These are phyloP conservation scores for Fusarium armeniacum DNA, from an alignment of 2,329 filamentous ascomycete species.

Conservation along the genomic window DNA sequence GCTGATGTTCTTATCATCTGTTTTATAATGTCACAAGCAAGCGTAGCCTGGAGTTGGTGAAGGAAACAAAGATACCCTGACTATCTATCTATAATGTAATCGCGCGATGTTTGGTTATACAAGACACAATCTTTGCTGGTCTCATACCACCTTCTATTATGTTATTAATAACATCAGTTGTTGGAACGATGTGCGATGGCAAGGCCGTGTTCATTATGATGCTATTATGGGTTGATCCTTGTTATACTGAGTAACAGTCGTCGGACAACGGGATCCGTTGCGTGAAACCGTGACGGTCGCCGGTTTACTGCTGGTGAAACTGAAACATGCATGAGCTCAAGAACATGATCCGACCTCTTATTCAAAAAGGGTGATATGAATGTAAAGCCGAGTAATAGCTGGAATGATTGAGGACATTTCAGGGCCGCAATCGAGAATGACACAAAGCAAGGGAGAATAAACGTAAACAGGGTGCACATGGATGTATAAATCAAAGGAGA, in stretches of 20 bases:
- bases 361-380: background rate
- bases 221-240: background rate
- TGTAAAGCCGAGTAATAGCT: background rate
- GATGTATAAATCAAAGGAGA: background rate
- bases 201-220: background rate
- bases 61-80: constrained; percentile 20
- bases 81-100: constrained; percentile 10
- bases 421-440: background rate
- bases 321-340: background rate
- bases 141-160: background rate
- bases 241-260: background rate
- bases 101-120: constrained; percentile 2
- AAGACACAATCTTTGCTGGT: background rate
- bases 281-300: background rate
- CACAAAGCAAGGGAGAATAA: background rate
- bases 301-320: background rate
- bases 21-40: constrained; percentile 25
- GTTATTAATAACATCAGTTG: background rate
- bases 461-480: background rate
- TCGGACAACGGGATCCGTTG: background rate
- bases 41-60: constrained; percentile 25
- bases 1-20: constrained; percentile 15
- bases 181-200: background rate
- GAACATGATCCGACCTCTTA: background rate
- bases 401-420: background rate